Conservation (phyloP, 75 land plant genomes). For the Picea sitchensis region DNA sequence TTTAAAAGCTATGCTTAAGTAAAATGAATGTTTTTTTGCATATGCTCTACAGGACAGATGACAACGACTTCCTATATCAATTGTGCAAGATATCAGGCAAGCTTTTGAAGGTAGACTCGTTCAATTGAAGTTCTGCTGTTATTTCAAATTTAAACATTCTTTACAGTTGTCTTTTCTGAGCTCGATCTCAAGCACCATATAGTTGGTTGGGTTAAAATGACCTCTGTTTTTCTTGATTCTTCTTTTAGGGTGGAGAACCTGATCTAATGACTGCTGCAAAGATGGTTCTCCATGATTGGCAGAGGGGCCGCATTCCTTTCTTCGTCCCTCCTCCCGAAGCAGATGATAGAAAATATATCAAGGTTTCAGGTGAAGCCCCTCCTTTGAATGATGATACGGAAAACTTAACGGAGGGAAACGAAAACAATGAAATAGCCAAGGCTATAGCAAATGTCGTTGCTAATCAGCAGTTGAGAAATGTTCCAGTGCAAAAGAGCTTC, state of each 20-base stretch:
- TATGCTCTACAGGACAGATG: constrained; percentile 59
- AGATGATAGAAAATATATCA: constrained; percentile 28
- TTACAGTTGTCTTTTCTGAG: background rate
- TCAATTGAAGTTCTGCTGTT: background rate
- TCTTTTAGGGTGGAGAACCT: constrained; percentile 91
- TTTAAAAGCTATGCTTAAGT: background rate
- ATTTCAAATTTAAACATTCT: background rate
- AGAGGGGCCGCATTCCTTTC: constrained; percentile 91
- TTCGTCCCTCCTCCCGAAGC: constrained; percentile 79
- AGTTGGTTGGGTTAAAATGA: background rate
- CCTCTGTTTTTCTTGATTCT: background rate
- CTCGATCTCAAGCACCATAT: background rate
- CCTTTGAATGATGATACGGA: constrained; percentile 22
- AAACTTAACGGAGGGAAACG: background rate
- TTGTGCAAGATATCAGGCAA: constrained; percentile 81
- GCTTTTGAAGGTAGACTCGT: constrained; percentile 66
- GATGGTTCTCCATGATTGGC: constrained; percentile 98
- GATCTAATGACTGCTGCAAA: constrained; percentile 87
- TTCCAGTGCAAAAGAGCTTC: constrained; percentile 72
- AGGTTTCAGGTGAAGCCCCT: constrained; percentile 18
- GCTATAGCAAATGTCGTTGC: constrained; percentile 62
- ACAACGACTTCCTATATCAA: constrained; percentile 81
- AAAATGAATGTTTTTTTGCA: background rate
- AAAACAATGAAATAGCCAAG: constrained; percentile 37
- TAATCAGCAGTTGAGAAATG: constrained; percentile 60